A percentile compares a stretch with the other conserved stretches of the same genome.
phyloP scores from a whole-genome alignment of 2,329 filamentous ascomycete genomes.

The Penicillium occitanis region DNA sequence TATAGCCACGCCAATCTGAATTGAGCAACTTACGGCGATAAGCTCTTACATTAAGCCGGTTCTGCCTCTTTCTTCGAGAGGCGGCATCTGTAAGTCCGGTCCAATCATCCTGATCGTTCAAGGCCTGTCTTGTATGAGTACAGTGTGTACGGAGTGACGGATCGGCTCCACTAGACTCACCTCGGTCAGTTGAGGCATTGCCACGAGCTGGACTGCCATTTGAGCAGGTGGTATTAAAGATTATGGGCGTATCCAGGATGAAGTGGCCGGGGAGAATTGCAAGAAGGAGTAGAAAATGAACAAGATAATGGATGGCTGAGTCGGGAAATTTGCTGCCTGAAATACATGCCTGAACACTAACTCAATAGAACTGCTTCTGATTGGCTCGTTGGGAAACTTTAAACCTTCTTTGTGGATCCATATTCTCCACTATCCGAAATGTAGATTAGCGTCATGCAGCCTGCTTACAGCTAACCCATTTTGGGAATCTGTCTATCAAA shows the following conservation, averaged over 20 bases:
- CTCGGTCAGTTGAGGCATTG: constrained; percentile 43
- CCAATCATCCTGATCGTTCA: constrained; percentile 47
- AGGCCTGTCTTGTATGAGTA: constrained; percentile 38
- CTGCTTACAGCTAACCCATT: constrained; percentile 15
- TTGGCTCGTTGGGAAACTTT: background rate
- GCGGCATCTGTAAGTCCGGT: constrained; percentile 47
- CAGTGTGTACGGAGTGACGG: constrained; percentile 22
- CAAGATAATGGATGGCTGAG: background rate
- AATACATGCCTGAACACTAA: background rate
- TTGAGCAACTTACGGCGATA: constrained; percentile 31
- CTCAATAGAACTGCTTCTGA: background rate
- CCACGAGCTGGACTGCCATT: constrained; percentile 30
- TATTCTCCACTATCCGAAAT: background rate
- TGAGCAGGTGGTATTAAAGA: constrained; percentile 21
- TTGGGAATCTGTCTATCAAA: background rate
- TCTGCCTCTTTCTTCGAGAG: constrained; percentile 46
- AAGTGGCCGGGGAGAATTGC: background rate
- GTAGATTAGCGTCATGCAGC: constrained; percentile 10
- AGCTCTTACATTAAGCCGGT: constrained; percentile 49
- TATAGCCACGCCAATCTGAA: background rate
- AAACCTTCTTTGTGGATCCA: background rate
- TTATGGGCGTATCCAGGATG: background rate
- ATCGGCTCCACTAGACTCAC: constrained; percentile 27
- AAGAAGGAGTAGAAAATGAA: background rate
- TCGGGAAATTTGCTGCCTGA: background rate